phyloP scores from a whole-genome alignment of 1,139 yeast species.

The Candida labiduridarum region DNA sequence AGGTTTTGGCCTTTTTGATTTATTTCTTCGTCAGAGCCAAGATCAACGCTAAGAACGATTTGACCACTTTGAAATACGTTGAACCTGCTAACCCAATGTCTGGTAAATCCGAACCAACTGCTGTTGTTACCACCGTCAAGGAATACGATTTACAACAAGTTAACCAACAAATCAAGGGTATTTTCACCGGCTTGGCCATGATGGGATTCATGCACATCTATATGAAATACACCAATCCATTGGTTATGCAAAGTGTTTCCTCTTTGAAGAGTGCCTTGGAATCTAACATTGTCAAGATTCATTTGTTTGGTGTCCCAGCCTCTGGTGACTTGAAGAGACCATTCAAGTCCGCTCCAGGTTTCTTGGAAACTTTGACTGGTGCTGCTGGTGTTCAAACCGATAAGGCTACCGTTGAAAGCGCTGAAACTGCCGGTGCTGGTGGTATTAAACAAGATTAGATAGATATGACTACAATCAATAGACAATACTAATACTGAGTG shows the following conservation, averaged over 20 bases:
- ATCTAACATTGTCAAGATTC: constrained; percentile 89
- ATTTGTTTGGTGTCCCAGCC: constrained; percentile 81
- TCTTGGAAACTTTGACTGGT: constrained; percentile 69
- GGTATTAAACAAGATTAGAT: constrained; percentile 86
- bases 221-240: constrained; percentile 97
- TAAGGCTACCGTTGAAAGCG: constrained; percentile 81
- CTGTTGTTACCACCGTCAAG: constrained; percentile 87
- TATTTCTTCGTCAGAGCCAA: constrained; percentile 65
- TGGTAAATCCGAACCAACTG: constrained; percentile 71
- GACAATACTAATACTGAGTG: background rate
- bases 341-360: constrained; percentile 84
- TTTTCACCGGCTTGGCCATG: constrained; percentile 92
- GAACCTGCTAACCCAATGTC: constrained; percentile 82
- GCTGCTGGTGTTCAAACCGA: constrained; percentile 70
- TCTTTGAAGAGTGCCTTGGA: constrained; percentile 91
- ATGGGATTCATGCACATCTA: constrained; percentile 98
- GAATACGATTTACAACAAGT: constrained; percentile 93
- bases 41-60: constrained; percentile 78
- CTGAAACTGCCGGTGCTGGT: constrained; percentile 85
- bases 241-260: constrained; percentile 90
- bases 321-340: constrained; percentile 96
- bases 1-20: constrained; percentile 62
- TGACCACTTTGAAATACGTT: constrained; percentile 89
- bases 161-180: constrained; percentile 74
- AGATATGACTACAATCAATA: background rate